Percentiles rank a stretch among this genome's conserved stretches.
phyloP scores from a whole-genome alignment of 2,329 filamentous ascomycete genomes.

The Talaromyces sp. region DNA sequence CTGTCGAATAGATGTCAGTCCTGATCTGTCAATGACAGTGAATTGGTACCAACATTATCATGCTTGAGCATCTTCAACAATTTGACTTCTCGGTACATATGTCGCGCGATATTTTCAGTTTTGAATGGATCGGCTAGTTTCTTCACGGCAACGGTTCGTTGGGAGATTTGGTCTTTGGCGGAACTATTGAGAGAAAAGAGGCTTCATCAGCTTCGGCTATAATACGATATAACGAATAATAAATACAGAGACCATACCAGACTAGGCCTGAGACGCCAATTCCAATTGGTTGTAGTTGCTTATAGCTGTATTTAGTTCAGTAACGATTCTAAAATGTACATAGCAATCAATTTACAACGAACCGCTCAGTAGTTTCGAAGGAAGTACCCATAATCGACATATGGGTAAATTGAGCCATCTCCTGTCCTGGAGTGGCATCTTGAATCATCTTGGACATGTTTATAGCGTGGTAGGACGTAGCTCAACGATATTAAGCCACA shows the following conservation, averaged over 20 bases:
- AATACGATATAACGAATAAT: neutral
- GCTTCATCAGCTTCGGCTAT: neutral
- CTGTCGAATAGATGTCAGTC: conserved; percentile 50
- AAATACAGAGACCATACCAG: conserved; percentile 68
- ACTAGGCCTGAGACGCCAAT: conserved; percentile 99
- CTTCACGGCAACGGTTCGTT: conserved; percentile 95
- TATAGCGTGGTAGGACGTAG: neutral
- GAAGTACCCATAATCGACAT: conserved; percentile 98
- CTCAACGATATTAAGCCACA: neutral
- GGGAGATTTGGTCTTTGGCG: conserved; percentile 93
- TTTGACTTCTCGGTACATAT: conserved; percentile 96
- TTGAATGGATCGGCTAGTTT: conserved; percentile 99
- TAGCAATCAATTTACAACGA: neutral
- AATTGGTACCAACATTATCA: conserved; percentile 73
- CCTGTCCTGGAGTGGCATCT: conserved; percentile 12
- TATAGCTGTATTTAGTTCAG: conserved; percentile 67
- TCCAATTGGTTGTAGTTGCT: conserved; percentile 92
- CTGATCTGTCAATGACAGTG: neutral
- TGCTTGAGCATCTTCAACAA: conserved; percentile 93
- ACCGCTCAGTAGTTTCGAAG: conserved; percentile 99
- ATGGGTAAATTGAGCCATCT: conserved; percentile 96
- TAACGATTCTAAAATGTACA: neutral
- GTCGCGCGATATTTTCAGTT: conserved; percentile 94
- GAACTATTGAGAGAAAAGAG: conserved; percentile 63
- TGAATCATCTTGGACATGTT: conserved; percentile 8